phyloP scores from a whole-genome alignment of 2,329 filamentous ascomycete genomes.

The Botrytis galanthina region DNA sequence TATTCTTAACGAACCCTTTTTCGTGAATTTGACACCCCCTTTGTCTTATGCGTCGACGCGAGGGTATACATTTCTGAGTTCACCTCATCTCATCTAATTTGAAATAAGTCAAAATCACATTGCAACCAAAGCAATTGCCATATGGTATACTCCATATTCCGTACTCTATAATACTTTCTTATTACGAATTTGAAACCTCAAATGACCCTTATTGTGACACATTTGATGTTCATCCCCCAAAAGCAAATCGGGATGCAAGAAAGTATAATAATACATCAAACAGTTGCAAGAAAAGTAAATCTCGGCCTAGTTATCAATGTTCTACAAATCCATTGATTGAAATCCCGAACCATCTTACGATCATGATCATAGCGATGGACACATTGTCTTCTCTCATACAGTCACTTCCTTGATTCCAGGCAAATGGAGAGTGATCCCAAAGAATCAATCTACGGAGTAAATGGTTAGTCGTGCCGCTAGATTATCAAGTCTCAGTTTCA shows the following conservation, averaged over 20 bases:
- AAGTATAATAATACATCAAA: not conserved
- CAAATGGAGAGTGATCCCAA: not conserved
- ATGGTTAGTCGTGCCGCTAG: not conserved
- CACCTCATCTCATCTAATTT: not conserved
- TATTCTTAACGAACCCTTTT: not conserved
- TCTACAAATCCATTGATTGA: not conserved
- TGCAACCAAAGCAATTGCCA: not conserved
- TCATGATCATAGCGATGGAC: not conserved
- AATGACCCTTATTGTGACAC: not conserved
- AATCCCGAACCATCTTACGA: not conserved
- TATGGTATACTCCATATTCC: not conserved
- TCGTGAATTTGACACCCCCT: conserved; percentile 4
- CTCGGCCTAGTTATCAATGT: not conserved
- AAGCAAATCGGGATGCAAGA: not conserved
- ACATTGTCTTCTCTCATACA: not conserved
- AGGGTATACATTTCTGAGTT: not conserved
- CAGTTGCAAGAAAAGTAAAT: not conserved
- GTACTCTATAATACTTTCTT: not conserved
- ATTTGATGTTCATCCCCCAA: not conserved
- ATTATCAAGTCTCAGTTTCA: not conserved
- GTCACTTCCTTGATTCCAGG: not conserved
- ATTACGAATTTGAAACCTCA: not conserved
- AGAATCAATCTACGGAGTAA: not conserved
- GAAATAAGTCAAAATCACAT: not conserved
- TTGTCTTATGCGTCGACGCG: not conserved